These are phyloP conservation scores for Cymodocea nodosa DNA, from an alignment of 116 monocot genomes.

Conservation along the genomic window DNA sequence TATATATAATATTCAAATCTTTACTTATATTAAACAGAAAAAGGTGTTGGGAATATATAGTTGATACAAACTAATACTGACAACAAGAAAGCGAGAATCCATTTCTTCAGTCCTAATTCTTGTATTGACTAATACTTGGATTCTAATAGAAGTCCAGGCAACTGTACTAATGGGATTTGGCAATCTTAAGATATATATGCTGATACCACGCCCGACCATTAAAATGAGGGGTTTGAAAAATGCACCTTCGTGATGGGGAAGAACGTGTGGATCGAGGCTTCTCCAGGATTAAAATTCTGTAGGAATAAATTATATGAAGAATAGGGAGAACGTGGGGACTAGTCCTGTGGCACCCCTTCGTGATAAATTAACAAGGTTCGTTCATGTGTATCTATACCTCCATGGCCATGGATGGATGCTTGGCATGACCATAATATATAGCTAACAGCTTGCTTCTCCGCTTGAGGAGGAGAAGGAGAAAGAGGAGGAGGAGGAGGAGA, in stretches of 20 bases:
- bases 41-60: no score
- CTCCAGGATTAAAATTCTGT: not conserved
- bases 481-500: no score
- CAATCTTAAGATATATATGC: not conserved
- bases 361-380: no score
- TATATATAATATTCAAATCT: no score
- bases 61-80: no score
- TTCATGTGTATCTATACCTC: not conserved
- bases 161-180: not conserved
- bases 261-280: not conserved
- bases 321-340: constrained; percentile 3
- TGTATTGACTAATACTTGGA: not conserved
- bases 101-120: no score
- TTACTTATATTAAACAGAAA: no score
- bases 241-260: not conserved
- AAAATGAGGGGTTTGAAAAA: not conserved
- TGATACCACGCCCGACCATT: not conserved
- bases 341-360: not conserved
- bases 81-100: no score
- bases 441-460: not conserved
- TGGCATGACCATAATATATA: constrained; percentile 2
- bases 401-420: not conserved
- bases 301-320: not conserved
- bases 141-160: not conserved
- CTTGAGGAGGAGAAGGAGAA: no score